Evolutionary conservation across 1,284 basidiomycete genomes (phyloP).

Genomic region (Ustilago cynodontis): DNA sequence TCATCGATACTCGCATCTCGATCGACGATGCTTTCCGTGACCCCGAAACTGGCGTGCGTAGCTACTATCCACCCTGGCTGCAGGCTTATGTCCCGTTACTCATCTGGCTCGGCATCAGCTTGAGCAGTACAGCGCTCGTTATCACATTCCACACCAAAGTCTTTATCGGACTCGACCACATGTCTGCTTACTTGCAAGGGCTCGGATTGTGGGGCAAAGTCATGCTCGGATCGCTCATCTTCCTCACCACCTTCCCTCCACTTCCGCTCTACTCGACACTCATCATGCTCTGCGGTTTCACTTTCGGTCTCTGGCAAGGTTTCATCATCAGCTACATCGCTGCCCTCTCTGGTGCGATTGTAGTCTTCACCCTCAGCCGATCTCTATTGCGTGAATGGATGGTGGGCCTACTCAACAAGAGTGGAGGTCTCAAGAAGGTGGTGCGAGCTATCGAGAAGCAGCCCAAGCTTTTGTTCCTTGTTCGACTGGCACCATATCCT

Average conservation of each 20-base stretch:
- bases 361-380: constrained; percentile 82
- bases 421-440: constrained; percentile 71
- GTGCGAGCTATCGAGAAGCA: constrained; percentile 87
- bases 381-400: constrained; percentile 79
- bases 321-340: constrained; percentile 84
- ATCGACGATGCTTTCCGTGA: constrained; percentile 66
- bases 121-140: constrained; percentile 65
- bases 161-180: constrained; percentile 61
- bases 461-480: constrained; percentile 84
- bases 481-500: constrained; percentile 78
- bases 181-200: constrained; percentile 58
- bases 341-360: constrained; percentile 82
- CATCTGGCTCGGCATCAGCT: constrained; percentile 69
- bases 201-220: constrained; percentile 58
- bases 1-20: constrained; percentile 42
- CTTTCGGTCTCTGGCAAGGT: constrained; percentile 83
- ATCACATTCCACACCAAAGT: constrained; percentile 69
- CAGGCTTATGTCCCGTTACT: constrained; percentile 69
- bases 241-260: constrained; percentile 74
- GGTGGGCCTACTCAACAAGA: constrained; percentile 77
- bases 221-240: constrained; percentile 65
- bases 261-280: constrained; percentile 87
- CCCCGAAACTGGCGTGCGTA: constrained; percentile 58
- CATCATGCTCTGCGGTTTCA: constrained; percentile 87
- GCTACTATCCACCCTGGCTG: constrained; percentile 66